Base-by-base conservation (phyloP, 805 yeast genomes). In the Lipomyces kockii region DNA sequence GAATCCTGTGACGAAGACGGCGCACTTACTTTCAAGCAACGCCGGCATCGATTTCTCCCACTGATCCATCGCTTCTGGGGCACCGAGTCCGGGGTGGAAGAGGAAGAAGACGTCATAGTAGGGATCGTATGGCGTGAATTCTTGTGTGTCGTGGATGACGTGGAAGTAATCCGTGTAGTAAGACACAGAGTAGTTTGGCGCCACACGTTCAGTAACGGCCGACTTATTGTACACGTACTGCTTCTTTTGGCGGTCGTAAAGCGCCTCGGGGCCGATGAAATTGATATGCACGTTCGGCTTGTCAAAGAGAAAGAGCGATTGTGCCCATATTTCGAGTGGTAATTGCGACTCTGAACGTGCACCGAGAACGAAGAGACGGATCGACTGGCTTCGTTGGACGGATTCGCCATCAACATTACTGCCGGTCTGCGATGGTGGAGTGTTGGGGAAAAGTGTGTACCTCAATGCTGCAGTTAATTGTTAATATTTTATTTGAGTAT, bases 41-140 rank as follows among this genome's bases (percentile, higher is more conserved):
- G 94, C 97, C 63, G 92, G 92, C 72, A 95, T 81, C 0, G 97
- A 83, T 77, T 91, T 89, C 71, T 85, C 85, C 98, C 98, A 94
- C 75, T 87, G 85, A 67, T 89, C 88, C 77, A 85, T 83, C 27
- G 88, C 83, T 75, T 91, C 97, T 14, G 91, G 90, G 7, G 95
- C 89, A 22, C 91, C 88, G 76, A 92, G 86, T 53, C 97, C 97
- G 2, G 99, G 98, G 78, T 94, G 98, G 89, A 94, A 95, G 62
- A 91, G 83, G 85, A 92, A 92, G 80, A 95, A 95, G 34, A 87
- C 86, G 77, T 95, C 99, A 77, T 91, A 84, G 79, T 94, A 95
- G 57, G 99, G 99, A 78, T 95, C 99, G 78, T 93, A 95, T 4
- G 99, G 99, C 87, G 92, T 91, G 78, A 95, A 91, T 80, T 94